A percentile compares a stretch with the other conserved stretches of the same genome.
phyloP scores from a whole-genome alignment of 1,284 basidiomycete genomes.

The Austroboletus niveus region DNA sequence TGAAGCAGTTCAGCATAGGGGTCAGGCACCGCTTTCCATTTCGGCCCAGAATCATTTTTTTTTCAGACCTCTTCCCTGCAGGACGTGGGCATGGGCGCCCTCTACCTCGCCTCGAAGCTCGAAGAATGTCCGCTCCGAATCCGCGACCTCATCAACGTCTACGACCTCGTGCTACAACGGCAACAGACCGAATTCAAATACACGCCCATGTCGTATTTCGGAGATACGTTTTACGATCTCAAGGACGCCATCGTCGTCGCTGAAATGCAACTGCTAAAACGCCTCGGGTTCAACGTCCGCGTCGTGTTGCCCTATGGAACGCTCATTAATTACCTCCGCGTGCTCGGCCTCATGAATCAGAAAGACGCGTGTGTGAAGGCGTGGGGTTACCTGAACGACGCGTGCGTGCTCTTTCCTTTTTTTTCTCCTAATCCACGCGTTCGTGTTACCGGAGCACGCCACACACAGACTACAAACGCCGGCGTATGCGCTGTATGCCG shows the following conservation, averaged over 20 bases:
- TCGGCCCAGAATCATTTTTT: neutral
- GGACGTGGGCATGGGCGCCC: constrained; percentile 91
- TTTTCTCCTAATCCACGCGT: no score
- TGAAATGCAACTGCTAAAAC: constrained; percentile 98
- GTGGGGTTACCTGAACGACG: constrained; percentile 92
- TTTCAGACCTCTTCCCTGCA: constrained; percentile 32
- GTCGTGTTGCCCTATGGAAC: constrained; percentile 93
- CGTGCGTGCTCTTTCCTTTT: constrained; percentile 48
- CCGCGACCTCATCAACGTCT: constrained; percentile 93
- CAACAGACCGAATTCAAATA: constrained; percentile 53
- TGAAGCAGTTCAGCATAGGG: constrained; percentile 89
- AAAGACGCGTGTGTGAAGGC: constrained; percentile 73
- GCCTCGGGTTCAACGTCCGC: constrained; percentile 85
- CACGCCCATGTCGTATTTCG: constrained; percentile 83
- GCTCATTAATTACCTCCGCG: constrained; percentile 91
- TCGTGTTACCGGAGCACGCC: neutral
- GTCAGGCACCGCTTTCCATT: constrained; percentile 44
- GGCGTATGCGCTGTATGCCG: constrained; percentile 83
- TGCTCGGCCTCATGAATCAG: constrained; percentile 76
- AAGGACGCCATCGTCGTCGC: constrained; percentile 90
- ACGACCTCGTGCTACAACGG: constrained; percentile 80
- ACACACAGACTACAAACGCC: constrained; percentile 79
- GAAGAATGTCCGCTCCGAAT: constrained; percentile 92
- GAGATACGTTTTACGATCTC: constrained; percentile 79
- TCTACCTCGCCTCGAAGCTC: constrained; percentile 94